phyloP scores from a whole-genome alignment of 73 alveolate genomes.

The Paramecium octaurelia region DNA sequence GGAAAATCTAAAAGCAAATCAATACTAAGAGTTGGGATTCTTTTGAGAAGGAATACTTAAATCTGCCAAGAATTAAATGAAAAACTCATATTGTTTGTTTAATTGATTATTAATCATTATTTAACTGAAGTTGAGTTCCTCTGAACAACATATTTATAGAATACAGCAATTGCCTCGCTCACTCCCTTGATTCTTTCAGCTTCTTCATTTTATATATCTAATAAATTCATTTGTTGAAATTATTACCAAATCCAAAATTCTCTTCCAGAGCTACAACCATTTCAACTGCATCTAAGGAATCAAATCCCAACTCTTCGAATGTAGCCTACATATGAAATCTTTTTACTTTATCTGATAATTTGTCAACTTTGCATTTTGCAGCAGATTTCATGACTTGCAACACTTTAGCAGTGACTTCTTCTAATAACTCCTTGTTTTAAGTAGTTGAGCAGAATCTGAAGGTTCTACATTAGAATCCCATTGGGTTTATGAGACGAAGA shows the following conservation, averaged over 20 bases:
- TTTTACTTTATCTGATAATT: slow-evolving; percentile 66
- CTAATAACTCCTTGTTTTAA: slow-evolving; percentile 65
- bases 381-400: slow-evolving; percentile 77
- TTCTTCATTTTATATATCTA: slow-evolving; percentile 69
- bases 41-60: too few relatives aligned
- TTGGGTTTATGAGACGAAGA: neutral
- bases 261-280: slow-evolving; percentile 84
- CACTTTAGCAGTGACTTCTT: slow-evolving; percentile 74
- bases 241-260: slow-evolving; percentile 70
- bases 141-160: slow-evolving; percentile 70
- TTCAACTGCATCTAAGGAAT: slow-evolving; percentile 79
- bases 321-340: slow-evolving; percentile 49
- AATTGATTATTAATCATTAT: slow-evolving; percentile 3
- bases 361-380: slow-evolving; percentile 75
- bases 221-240: neutral
- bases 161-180: slow-evolving; percentile 75
- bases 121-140: neutral
- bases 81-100: neutral
- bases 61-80: neutral
- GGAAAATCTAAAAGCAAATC: neutral
- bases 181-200: slow-evolving; percentile 79
- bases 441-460: slow-evolving; percentile 28
- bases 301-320: slow-evolving; percentile 85
- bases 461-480: neutral
- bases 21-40: neutral